These are phyloP conservation scores for Cutaneotrichosporon sp. DNA, from an alignment of 1,284 basidiomycete genomes.

Conservation along the genomic window DNA sequence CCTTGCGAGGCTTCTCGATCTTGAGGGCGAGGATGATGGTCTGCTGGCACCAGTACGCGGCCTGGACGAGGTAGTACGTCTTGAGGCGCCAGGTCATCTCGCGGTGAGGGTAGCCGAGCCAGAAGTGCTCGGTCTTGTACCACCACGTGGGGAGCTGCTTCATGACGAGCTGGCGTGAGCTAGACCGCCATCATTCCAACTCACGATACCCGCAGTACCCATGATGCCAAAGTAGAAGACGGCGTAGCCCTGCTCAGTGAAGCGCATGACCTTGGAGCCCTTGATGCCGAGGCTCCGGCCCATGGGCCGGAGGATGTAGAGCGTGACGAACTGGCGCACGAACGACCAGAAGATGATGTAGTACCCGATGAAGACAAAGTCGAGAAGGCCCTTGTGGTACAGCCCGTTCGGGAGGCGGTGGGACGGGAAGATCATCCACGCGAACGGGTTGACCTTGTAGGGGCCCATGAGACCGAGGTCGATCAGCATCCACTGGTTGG, in stretches of 20 bases:
- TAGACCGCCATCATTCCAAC: slow-evolving; percentile 43
- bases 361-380: slow-evolving; percentile 81
- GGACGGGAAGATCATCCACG: slow-evolving; percentile 73
- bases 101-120: slow-evolving; percentile 85
- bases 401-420: slow-evolving; percentile 62
- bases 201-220: slow-evolving; percentile 73
- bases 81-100: slow-evolving; percentile 85
- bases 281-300: slow-evolving; percentile 69
- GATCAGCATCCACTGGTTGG: slow-evolving; percentile 65
- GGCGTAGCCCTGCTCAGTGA: slow-evolving; percentile 77
- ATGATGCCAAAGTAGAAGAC: slow-evolving; percentile 74
- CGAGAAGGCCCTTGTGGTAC: slow-evolving; percentile 76
- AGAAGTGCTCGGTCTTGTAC: slow-evolving; percentile 81
- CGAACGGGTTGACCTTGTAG: slow-evolving; percentile 70
- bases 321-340: slow-evolving; percentile 74
- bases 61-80: slow-evolving; percentile 86
- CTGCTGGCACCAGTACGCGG: slow-evolving; percentile 93
- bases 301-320: slow-evolving; percentile 70
- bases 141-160: slow-evolving; percentile 80
- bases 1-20: slow-evolving; percentile 92
- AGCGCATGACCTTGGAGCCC: slow-evolving; percentile 71
- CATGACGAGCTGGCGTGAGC: slow-evolving; percentile 72
- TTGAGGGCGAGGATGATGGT: slow-evolving; percentile 79
- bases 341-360: slow-evolving; percentile 92
- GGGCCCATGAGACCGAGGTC: slow-evolving; percentile 49